These are phyloP conservation scores for Acidomyces sp. DNA, from an alignment of 495 filamentous ascomycete genomes.

Conservation along the genomic window DNA sequence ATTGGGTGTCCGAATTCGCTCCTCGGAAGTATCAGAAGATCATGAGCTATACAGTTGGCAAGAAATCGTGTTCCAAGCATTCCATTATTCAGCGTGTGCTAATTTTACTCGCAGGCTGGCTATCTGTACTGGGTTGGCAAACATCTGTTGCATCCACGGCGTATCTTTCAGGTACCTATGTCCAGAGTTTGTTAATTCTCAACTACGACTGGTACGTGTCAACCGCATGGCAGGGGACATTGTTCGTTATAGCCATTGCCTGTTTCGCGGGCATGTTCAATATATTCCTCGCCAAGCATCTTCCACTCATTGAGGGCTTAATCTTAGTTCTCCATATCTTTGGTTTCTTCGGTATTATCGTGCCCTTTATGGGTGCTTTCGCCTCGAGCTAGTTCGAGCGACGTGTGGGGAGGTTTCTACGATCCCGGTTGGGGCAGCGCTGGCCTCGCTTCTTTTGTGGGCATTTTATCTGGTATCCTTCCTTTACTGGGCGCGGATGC, in stretches of 20 bases:
- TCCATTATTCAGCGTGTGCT: not conserved
- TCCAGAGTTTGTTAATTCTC: slow-evolving; percentile 31
- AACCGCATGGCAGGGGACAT: slow-evolving; percentile 6
- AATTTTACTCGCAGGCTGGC: slow-evolving; percentile 2
- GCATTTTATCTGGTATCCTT: slow-evolving; percentile 17
- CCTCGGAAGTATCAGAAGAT: slow-evolving; percentile 8
- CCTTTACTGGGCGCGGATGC: slow-evolving; percentile 27
- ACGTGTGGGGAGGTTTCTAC: slow-evolving; percentile 20
- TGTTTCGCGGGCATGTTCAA: slow-evolving; percentile 31
- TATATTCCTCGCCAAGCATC: slow-evolving; percentile 28
- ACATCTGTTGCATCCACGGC: slow-evolving; percentile 19
- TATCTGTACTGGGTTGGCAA: slow-evolving; percentile 12
- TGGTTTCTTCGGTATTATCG: slow-evolving; percentile 27
- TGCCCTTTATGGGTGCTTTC: slow-evolving; percentile 24
- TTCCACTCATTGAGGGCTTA: slow-evolving; percentile 33
- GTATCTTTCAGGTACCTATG: slow-evolving; percentile 28
- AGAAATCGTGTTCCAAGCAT: not conserved
- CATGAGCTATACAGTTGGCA: slow-evolving; percentile 4
- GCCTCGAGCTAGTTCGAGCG: slow-evolving; percentile 10
- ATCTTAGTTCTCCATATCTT: slow-evolving; percentile 24
- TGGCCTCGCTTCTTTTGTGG: slow-evolving; percentile 22
- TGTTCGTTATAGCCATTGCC: slow-evolving; percentile 32
- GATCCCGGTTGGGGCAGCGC: slow-evolving; percentile 22
- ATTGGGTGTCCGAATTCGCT: slow-evolving; percentile 12
- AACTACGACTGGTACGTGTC: slow-evolving; percentile 17